These are phyloP conservation scores for Cercospora janseana DNA, from an alignment of 2,329 filamentous ascomycete species.

Conservation along the genomic window DNA sequence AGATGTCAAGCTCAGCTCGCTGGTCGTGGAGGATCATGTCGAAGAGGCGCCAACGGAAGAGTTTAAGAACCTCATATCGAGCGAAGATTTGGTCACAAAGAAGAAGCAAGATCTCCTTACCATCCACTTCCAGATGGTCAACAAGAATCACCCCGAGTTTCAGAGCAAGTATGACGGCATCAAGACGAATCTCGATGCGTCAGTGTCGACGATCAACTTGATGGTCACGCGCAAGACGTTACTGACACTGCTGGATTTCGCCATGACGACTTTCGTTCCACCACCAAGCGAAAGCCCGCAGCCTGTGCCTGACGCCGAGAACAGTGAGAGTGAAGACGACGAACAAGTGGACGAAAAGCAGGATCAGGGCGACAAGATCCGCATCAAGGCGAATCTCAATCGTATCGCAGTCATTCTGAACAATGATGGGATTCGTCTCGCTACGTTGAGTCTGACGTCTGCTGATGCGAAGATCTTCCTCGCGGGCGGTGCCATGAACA, in stretches of 20 bases:
- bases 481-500: slow-evolving; percentile 78
- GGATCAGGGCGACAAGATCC: slow-evolving; percentile 66
- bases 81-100: slow-evolving; percentile 68
- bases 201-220: slow-evolving; percentile 92
- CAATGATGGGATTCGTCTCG: slow-evolving; percentile 92
- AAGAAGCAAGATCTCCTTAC: slow-evolving; percentile 78
- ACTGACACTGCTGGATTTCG: slow-evolving; percentile 88
- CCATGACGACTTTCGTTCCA: slow-evolving; percentile 80
- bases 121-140: slow-evolving; percentile 81
- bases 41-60: slow-evolving; percentile 79
- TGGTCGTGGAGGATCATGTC: slow-evolving; percentile 92
- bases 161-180: slow-evolving; percentile 88
- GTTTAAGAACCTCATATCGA: slow-evolving; percentile 97
- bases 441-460: slow-evolving; percentile 87
- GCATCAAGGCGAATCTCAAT: slow-evolving; percentile 90
- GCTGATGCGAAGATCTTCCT: slow-evolving; percentile 90
- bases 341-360: slow-evolving; percentile 41
- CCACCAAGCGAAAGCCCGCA: slow-evolving; percentile 22
- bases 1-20: slow-evolving; percentile 79
- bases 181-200: slow-evolving; percentile 86
- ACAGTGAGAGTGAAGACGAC: slow-evolving; percentile 37
- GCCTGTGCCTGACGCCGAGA: slow-evolving; percentile 21
- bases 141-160: slow-evolving; percentile 88
- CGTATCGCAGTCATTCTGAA: slow-evolving; percentile 93
- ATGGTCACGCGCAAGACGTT: slow-evolving; percentile 91